These are phyloP conservation scores for Lobosporangium transversale DNA, from an alignment of 192 early-diverging fungal species.

Conservation along the genomic window DNA sequence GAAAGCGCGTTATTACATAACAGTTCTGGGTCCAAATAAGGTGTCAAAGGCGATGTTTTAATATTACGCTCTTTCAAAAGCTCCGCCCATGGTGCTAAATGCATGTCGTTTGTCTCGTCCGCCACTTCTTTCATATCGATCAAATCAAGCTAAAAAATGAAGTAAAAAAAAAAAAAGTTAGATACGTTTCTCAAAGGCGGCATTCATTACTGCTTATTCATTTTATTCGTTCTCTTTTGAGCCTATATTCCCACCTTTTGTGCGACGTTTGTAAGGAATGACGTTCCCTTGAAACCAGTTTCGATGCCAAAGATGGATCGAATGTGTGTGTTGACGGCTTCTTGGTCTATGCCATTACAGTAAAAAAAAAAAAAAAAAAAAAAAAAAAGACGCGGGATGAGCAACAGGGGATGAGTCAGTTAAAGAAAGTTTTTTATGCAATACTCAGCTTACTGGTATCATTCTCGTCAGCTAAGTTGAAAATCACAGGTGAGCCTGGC, in stretches of 20 bases:
- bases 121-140: slow-evolving; percentile 86
- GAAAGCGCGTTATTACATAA: slow-evolving; percentile 86
- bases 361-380: slow-evolving; percentile 1
- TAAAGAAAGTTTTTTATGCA: too few relatives aligned
- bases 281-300: slow-evolving; percentile 78
- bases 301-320: slow-evolving; percentile 78
- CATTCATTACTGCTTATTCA: background rate
- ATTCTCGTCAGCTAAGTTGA: slow-evolving; percentile 87
- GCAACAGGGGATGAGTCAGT: too few relatives aligned
- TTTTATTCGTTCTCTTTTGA: background rate
- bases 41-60: slow-evolving; percentile 86
- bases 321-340: slow-evolving; percentile 75
- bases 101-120: slow-evolving; percentile 94
- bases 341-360: slow-evolving; percentile 67
- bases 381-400: background rate
- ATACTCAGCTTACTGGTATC: slow-evolving; percentile 74
- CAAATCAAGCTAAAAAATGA: slow-evolving; percentile 70
- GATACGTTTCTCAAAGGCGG: background rate
- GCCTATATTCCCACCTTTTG: slow-evolving; percentile 46
- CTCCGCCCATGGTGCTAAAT: slow-evolving; percentile 92
- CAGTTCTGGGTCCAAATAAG: slow-evolving; percentile 93
- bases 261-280: slow-evolving; percentile 75
- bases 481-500: slow-evolving; percentile 60
- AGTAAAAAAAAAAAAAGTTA: background rate
- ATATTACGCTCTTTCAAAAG: slow-evolving; percentile 76